Evolutionary conservation across 106 monocot genomes (phyloP).

Genomic region (Amphibolis antarctica): DNA sequence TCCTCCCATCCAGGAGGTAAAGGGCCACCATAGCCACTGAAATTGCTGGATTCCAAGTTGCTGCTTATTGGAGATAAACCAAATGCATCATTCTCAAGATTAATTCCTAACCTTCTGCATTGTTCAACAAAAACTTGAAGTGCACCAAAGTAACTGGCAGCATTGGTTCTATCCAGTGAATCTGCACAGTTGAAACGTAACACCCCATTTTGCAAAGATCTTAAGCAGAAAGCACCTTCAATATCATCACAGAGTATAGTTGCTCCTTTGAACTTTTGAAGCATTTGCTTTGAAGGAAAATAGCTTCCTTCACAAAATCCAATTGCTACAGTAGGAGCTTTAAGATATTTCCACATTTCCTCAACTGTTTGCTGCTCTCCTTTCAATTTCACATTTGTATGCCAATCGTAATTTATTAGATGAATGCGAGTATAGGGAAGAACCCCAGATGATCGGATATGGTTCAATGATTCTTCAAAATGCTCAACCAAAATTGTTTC

Average conservation of each 20-base stretch:
- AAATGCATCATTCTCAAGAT: conserved; percentile 61
- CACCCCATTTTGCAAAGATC: conserved; percentile 81
- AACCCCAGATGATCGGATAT: conserved; percentile 41
- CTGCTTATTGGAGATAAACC: conserved; percentile 38
- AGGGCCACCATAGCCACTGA: conserved; percentile 33
- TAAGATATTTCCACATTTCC: conserved; percentile 81
- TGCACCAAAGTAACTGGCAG: conserved; percentile 92
- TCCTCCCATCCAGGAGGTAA: conserved; percentile 98
- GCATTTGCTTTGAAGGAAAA: conserved; percentile 28
- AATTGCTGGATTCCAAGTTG: conserved; percentile 33
- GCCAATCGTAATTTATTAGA: conserved; percentile 99
- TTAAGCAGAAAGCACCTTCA: conserved; percentile 70
- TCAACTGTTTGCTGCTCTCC: conserved; percentile 89
- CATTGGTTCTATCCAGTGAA: conserved; percentile 96
- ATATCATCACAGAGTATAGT: conserved; percentile 40
- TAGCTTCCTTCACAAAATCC: conserved; percentile 86
- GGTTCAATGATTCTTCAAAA: conserved; percentile 64
- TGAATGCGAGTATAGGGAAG: conserved; percentile 61
- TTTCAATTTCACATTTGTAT: conserved; percentile 67
- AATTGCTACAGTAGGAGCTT: conserved; percentile 58
- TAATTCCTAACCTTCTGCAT: conserved; percentile 60
- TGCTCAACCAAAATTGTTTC: conserved; percentile 80
- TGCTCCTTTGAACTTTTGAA: conserved; percentile 47
- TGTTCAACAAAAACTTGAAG: conserved; percentile 99
- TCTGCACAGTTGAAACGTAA: conserved; percentile 98